A percentile compares a stretch with the other conserved stretches of the same genome.
phyloP scores from a whole-genome alignment of 768 basidiomycete genomes.

The Coprinopsis sp. region DNA sequence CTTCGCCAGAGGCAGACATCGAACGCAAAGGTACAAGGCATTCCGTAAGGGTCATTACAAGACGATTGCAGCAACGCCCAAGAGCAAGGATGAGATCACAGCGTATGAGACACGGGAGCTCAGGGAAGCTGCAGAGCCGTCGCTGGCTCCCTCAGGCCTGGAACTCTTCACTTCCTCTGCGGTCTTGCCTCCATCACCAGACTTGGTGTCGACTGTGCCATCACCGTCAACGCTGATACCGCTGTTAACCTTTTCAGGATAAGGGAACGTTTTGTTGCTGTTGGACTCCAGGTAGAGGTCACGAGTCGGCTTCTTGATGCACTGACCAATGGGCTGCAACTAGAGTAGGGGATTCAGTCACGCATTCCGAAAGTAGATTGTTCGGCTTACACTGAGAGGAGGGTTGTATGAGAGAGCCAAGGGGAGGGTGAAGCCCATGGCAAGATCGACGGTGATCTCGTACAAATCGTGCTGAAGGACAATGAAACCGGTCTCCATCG shows the following conservation, averaged over 20 bases:
- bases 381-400: conserved; percentile 49
- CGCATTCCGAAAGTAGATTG: too few relatives aligned
- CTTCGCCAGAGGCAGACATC: too few relatives aligned
- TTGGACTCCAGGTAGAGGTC: conserved; percentile 86
- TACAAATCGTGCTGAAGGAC: conserved; percentile 87
- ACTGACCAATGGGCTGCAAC: conserved; percentile 69
- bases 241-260: conserved; percentile 32
- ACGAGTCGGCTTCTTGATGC: conserved; percentile 55
- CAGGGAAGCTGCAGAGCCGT: background rate
- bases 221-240: conserved; percentile 37
- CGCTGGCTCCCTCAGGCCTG: background rate
- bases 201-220: conserved; percentile 31
- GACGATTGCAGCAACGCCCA: too few relatives aligned
- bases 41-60: too few relatives aligned
- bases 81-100: background rate
- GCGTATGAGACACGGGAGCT: background rate
- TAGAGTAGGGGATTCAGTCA: background rate
- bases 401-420: conserved; percentile 66
- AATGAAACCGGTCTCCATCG: conserved; percentile 70
- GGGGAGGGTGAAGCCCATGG: conserved; percentile 80
- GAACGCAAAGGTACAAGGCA: too few relatives aligned
- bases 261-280: conserved; percentile 64
- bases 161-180: background rate
- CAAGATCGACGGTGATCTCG: conserved; percentile 83
- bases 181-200: conserved; percentile 20